phyloP scores from a whole-genome alignment of 345 rosid species.

The Lagerstroemia speciosa region DNA sequence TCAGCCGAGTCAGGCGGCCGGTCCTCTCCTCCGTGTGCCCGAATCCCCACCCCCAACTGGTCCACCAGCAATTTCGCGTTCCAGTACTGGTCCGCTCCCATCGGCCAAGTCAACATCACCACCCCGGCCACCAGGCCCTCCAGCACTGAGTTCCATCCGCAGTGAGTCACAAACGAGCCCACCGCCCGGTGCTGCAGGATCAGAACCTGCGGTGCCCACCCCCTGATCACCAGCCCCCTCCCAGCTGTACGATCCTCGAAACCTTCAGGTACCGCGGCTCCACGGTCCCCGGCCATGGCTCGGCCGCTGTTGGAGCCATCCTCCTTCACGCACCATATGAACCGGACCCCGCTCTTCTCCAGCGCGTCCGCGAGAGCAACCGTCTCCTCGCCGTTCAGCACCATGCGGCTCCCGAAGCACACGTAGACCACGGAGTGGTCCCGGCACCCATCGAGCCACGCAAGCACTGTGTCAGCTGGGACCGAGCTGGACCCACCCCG shows the following conservation, averaged over 20 bases:
- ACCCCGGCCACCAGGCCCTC: conserved; percentile 27
- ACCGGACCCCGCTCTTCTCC: conserved; percentile 13
- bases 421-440: conserved; percentile 51
- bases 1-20: conserved; percentile 28
- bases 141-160: conserved; percentile 16
- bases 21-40: conserved; percentile 31
- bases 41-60: conserved; percentile 33
- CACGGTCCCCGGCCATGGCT: neutral
- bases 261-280: conserved; percentile 6
- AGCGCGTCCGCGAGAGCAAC: conserved; percentile 32
- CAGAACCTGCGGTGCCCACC: conserved; percentile 17
- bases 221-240: conserved; percentile 13
- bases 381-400: conserved; percentile 35
- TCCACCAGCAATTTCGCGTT: conserved; percentile 49
- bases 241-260: conserved; percentile 9
- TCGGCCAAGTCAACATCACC: conserved; percentile 54
- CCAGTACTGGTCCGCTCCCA: conserved; percentile 52
- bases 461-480: conserved; percentile 16
- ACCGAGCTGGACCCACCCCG: conserved; percentile 49
- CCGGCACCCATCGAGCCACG: conserved; percentile 46
- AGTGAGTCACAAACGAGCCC: conserved; percentile 10
- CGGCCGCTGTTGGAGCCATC: neutral
- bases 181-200: conserved; percentile 16
- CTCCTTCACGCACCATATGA: conserved; percentile 12
- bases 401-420: conserved; percentile 63